Conservation (phyloP, 331 rosid genomes). For the Phaseolus coccineus region DNA sequence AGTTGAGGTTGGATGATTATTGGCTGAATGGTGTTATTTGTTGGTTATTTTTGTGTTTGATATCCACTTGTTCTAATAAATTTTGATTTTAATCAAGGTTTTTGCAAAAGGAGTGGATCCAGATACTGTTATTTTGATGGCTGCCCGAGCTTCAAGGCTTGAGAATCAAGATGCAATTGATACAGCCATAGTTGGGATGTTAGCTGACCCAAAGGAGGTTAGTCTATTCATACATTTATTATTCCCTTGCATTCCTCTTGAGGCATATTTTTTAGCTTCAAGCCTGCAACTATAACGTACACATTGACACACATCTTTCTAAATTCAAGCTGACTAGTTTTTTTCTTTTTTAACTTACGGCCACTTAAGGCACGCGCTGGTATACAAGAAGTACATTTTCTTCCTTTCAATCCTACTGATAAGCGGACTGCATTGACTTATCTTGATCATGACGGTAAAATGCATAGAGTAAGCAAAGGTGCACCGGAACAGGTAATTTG, state of each 20-base stretch:
- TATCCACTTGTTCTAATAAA: slow-evolving; percentile 32
- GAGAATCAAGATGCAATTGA: slow-evolving; percentile 99
- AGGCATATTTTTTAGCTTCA: slow-evolving; percentile 2
- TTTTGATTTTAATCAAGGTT: slow-evolving; percentile 61
- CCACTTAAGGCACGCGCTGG: slow-evolving; percentile 90
- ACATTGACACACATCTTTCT: slow-evolving; percentile 15
- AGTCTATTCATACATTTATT: slow-evolving; percentile 41
- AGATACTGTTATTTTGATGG: slow-evolving; percentile 94
- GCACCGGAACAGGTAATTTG: slow-evolving; percentile 95
- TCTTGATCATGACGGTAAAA: slow-evolving; percentile 78
- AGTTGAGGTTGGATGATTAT: slow-evolving; percentile 69
- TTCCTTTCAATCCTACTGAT: slow-evolving; percentile 98
- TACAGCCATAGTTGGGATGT: slow-evolving; percentile 92
- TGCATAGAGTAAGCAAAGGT: slow-evolving; percentile 99
- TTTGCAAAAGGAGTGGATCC: slow-evolving; percentile 91
- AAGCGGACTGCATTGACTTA: slow-evolving; percentile 98
- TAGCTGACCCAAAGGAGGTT: slow-evolving; percentile 99
- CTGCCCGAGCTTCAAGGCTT: slow-evolving; percentile 92
- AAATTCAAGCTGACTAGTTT: slow-evolving; percentile 20
- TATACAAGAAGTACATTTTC: slow-evolving; percentile 93
- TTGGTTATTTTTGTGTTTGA: slow-evolving; percentile 9
- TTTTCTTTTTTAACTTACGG: slow-evolving; percentile 30
- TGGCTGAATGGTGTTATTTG: slow-evolving; percentile 30
- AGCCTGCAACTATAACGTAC: background rate
- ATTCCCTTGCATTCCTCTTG: slow-evolving; percentile 19